Conservation (phyloP, 2,329 filamentous ascomycete genomes). For the Zarea fungicola region DNA sequence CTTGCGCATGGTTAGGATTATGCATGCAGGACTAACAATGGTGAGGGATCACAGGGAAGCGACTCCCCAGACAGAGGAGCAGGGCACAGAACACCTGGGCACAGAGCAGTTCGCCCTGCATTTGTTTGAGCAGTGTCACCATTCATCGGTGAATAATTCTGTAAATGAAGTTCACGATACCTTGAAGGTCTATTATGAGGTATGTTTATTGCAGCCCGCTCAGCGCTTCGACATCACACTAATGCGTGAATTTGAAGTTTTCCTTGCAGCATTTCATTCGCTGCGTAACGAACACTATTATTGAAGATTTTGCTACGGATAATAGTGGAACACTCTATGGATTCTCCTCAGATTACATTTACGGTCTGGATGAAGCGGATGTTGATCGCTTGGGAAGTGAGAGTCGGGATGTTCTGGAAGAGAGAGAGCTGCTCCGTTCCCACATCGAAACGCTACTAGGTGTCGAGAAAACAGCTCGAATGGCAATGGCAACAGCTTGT, state of each 20-base stretch:
- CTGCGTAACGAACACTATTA: constrained; percentile 20
- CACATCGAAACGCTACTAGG: neutral
- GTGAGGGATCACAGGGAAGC: neutral
- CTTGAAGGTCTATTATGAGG: constrained; percentile 33
- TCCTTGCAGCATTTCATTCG: constrained; percentile 22
- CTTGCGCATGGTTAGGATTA: constrained; percentile 17
- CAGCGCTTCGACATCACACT: neutral
- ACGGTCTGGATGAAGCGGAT: neutral
- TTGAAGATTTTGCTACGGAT: constrained; percentile 21
- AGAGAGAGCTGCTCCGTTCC: neutral
- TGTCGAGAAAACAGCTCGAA: neutral
- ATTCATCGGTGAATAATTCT: constrained; percentile 22
- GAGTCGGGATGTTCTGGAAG: neutral
- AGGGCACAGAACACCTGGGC: too few species aligned
- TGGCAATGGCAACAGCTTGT: neutral
- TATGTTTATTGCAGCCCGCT: constrained; percentile 13
- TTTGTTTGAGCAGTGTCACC: constrained; percentile 14
- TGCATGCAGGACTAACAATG: neutral
- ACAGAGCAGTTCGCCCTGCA: neutral
- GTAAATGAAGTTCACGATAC: constrained; percentile 31
- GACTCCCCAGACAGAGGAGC: neutral
- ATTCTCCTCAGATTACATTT: neutral
- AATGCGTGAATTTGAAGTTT: constrained; percentile 4
- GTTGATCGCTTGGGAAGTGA: neutral
- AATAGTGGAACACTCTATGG: constrained; percentile 16